Evolutionary conservation across 2,329 filamentous ascomycete genomes (phyloP), one percentile per base, ranked within the genome.

Genomic region (Achaetomium macrosporum): DNA sequence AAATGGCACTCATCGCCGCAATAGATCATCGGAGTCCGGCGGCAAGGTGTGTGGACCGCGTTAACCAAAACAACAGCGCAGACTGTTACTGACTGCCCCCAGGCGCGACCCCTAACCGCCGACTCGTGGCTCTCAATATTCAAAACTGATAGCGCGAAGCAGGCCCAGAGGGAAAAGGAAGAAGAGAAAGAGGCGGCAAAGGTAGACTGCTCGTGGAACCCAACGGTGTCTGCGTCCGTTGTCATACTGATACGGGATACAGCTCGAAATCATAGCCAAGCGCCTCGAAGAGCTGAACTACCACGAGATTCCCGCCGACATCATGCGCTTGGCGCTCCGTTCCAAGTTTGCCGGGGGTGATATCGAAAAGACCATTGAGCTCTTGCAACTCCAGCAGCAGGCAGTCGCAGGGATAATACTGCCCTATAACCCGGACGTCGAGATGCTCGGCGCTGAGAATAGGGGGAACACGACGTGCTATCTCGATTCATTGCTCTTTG

Each of bases 391-490:
- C 20, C 82, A 95, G 58, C 84, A 92, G 63, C 84, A 91, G 61
- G 88, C 92, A 0, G 84, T 89, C 37, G 82, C 89, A 30, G 91
- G 92, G 15, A 81, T 88, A 39, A 79, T 97, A 59, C 77, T 83
- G 57, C 81, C 83, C 15, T 95, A 89, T 71, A 78, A 89, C 51
- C 82, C 89, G 9, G 77, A 78, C 49, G 77, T 86, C 8, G 79
- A 79, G 52, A 83, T 97, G 73, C 73, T 89, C 5, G 93, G 93
- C 7, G 92, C 93, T 12, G 86, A 89, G 62, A 99, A 99, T 65
- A 79, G 90, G 44, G 79, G 85, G 42, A 82, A 81, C 44, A 90
- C 96, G 35, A 97, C 92, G n/a, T 99, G 93, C 72, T 97, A 95
- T 67, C 75, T 97, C 15, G 93, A 97, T 67, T 81, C 92, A 0